Base-by-base conservation (phyloP, 208 protist genomes). In the Angomonas ambiguus region DNA sequence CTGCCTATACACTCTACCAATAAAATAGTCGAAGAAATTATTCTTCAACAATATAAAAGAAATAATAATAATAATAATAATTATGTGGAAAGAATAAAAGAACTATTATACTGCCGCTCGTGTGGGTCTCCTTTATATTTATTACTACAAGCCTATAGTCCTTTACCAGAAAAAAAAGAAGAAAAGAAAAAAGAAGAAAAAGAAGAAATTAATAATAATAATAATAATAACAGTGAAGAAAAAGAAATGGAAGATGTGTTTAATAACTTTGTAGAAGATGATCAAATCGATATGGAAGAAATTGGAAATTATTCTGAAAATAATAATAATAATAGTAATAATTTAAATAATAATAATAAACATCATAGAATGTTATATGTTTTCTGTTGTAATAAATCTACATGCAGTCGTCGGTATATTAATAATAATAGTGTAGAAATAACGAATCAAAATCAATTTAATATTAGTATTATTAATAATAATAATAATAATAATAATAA, bases 291-390 rank as follows among this genome's bases (percentile, higher is more conserved):
- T 45, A 16, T 45, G 11, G 38, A 45, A 45, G 8, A 16, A n/a
- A 45, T 45, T 16, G 38, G 38, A 45, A 16, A 45, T n/a, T 45
- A 45, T 45, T 45, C 38, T 16, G 38, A 45, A 45, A 45, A 45
- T 45, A 45, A 45, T 45, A 45, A 45, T n/a, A 45, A 45, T 45
- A 45, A 45, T 45, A 45, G 16, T 5, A 51, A 24, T 25, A 35
- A 28, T 25, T 10, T 25, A 16, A 35, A n/a, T n/a, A 20, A 55
- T 5, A 38, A 18, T 33, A 13, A 35, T 31, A 57, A 69, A 25
- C 84, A 91, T 56, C 71, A 94, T 53, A 75, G 88, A 49, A 94
- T 94, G 88, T 24, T 94, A 22, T 94, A 94, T 64, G 76, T 94
- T 30, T 92, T 87, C 65, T 73, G 73, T 18, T 94, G 88, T 66